These are phyloP conservation scores for Pseudomonodictys pantanalensis DNA, from an alignment of 495 filamentous ascomycete species.

Conservation along the genomic window DNA sequence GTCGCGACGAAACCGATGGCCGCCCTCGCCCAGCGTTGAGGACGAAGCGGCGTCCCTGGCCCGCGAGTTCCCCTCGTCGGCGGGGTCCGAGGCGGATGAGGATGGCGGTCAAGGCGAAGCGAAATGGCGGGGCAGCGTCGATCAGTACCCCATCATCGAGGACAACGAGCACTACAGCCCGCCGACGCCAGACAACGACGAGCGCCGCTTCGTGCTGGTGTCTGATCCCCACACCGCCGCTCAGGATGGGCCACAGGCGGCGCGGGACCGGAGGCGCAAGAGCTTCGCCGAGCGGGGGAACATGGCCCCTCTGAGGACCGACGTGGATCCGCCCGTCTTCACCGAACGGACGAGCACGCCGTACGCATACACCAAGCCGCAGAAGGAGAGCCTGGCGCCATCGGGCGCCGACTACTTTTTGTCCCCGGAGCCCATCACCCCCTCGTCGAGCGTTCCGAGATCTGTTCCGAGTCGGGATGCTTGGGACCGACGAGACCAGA, in stretches of 20 bases:
- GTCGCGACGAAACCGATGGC: constrained; percentile 32
- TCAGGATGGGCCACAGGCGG: neutral
- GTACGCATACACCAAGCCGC: constrained; percentile 38
- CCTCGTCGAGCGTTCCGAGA: constrained; percentile 20
- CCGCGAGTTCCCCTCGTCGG: constrained; percentile 32
- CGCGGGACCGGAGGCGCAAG: constrained; percentile 21
- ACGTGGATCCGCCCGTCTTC: constrained; percentile 35
- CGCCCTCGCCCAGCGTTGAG: constrained; percentile 39
- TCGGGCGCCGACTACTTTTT: constrained; percentile 32
- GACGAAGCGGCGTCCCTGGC: constrained; percentile 39
- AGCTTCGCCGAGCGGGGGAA: constrained; percentile 32
- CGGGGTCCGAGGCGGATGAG: constrained; percentile 14
- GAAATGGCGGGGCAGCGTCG: constrained; percentile 38
- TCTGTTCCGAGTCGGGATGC: constrained; percentile 12
- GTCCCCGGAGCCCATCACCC: constrained; percentile 34
- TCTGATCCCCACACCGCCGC: constrained; percentile 22
- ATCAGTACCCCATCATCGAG: constrained; percentile 43
- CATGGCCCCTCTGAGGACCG: constrained; percentile 35
- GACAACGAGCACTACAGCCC: constrained; percentile 32
- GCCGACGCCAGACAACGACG: constrained; percentile 18
- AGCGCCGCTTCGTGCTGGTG: constrained; percentile 37
- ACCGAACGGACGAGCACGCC: constrained; percentile 36
- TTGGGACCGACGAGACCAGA: constrained; percentile 27
- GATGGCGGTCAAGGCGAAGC: constrained; percentile 34
- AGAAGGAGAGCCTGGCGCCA: constrained; percentile 19